These are phyloP conservation scores for Coemansia reversa DNA, from an alignment of 192 early-diverging fungal genomes.

Conservation along the genomic window DNA sequence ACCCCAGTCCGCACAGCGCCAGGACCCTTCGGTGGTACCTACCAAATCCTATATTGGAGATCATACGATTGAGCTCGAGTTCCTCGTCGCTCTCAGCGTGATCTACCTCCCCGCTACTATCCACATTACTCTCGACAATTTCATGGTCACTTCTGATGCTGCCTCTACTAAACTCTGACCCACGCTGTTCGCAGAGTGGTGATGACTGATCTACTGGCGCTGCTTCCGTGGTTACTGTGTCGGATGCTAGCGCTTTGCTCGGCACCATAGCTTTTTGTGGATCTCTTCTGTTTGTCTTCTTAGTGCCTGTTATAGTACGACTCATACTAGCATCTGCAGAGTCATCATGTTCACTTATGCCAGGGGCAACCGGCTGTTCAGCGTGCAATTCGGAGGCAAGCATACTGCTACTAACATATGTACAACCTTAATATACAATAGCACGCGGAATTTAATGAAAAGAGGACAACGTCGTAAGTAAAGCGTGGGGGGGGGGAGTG, in stretches of 20 bases:
- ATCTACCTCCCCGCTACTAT: background rate
- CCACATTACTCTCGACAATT: background rate
- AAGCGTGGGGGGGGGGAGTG: background rate
- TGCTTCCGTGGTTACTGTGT: too few relatives aligned
- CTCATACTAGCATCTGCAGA: slow-evolving; percentile 87
- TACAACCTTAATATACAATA: background rate
- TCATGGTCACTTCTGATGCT: background rate
- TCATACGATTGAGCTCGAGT: slow-evolving; percentile 61
- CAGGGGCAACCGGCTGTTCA: slow-evolving; percentile 7
- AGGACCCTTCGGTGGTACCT: slow-evolving; percentile 61
- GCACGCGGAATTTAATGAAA: background rate
- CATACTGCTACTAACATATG: slow-evolving; percentile 16
- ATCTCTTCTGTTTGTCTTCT: slow-evolving; percentile 29
- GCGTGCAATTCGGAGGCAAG: slow-evolving; percentile 8
- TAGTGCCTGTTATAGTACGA: slow-evolving; percentile 71
- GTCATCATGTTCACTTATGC: slow-evolving; percentile 55
- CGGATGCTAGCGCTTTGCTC: too few relatives aligned
- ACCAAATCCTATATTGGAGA: slow-evolving; percentile 70
- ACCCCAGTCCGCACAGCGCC: slow-evolving; percentile 77
- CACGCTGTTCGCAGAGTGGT: too few relatives aligned
- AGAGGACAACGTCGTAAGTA: background rate
- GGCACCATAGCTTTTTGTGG: too few relatives aligned
- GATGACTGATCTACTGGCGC: too few relatives aligned
- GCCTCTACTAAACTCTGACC: too few relatives aligned
- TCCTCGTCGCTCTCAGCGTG: slow-evolving; percentile 33